Evolutionary conservation across 1,284 basidiomycete genomes (phyloP), one percentile per base, ranked within the genome.

Genomic region (Ceratobasidium theobromae): DNA sequence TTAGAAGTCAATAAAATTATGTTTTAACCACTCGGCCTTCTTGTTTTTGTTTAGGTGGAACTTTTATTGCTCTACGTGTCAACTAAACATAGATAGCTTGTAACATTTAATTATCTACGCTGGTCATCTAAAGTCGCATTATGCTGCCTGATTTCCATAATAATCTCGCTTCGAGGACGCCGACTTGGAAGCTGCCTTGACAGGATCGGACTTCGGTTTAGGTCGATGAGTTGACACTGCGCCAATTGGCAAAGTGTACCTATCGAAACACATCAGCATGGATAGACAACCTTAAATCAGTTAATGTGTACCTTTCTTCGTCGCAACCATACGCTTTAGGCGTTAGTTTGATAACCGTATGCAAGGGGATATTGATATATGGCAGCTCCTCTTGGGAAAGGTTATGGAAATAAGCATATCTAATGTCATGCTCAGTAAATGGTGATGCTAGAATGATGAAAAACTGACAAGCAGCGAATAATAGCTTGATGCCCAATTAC

Each of bases 301-400:
- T 27, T 6, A 1, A n/a, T 3, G 38, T 40, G 67, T 74, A 94
- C 81, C 97, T 83, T 76, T 96, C 95, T 77, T 99, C 97, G 76
- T 98, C 94, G 79, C 96, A 99, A 21, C 97, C 97, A 75, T 99
- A 99, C 0, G 97, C 97, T 75, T 93, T 95, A 1, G 97, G 97
- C 0, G 96, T 98, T 60, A 99, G 82, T 78, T 98, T 98, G 77
- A 99, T 98, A 33, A 99, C 89, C 0, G 96, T 99, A 75, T 99
- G 97, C 64, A 98, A 78, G 0, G 93, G 93, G 57, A 95, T 92
- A 77, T 97, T 98, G 82, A 99, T 94, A 75, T 99, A 99, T 0
- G 97, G 97, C 53, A 99, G 81, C 74, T 99, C 95, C 38, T 86
- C 92, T 77, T 98, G 97, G 2, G 90, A 85, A 18, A 97, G 79